Evolutionary conservation across 176 grass and related monocot species (phyloP), one percentile per base, ranked within the genome.

Genomic region (Cenchrus purpureus): DNA sequence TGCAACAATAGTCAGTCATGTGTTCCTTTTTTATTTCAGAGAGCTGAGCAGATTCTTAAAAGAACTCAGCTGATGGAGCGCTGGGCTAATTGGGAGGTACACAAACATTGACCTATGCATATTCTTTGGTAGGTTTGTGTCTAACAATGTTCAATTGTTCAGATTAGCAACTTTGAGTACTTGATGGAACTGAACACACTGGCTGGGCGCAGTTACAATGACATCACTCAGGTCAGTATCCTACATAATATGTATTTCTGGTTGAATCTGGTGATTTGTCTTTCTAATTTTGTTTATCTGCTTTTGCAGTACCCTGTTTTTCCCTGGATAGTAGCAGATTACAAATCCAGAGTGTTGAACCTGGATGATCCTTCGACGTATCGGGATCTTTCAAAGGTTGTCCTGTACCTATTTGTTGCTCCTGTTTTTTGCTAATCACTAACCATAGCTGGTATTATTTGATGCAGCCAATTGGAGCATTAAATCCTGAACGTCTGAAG

Each of bases 131-230:
- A 46, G 46, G 54, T 71, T 85, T 80, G 22, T 62, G 62, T 88
- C 58, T 78, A 74, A 91, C 6, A 34, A 62, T 62, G 46, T 78
- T 66, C 25, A 10, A 10, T 80, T 71, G 19, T 95, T 76, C 91
- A 98, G 97, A 95, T 98, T 82, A 96, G 88, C 86, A 98, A 96
- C 88, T 98, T 98, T 94, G 93, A 98, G 60, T 98, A 98, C 91
- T 86, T 98, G 67, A 98, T 98, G 97, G 97, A 98, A 88, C 87
- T 98, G 48, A 98, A 96, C 74, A 98, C 97, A 31, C 79, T 98
- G 68, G 82, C 95, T 95, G 95, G 95, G 4, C 95, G 95, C 78
- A 98, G 91, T 93, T 98, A 98, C 70, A 98, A 98, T 62, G 95
- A 98, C 87, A 98, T 98, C 78, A 98, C 95, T 76, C 90, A 91